These are phyloP conservation scores for Backusella macrospora DNA, from an alignment of 192 early-diverging fungal genomes.

Conservation along the genomic window DNA sequence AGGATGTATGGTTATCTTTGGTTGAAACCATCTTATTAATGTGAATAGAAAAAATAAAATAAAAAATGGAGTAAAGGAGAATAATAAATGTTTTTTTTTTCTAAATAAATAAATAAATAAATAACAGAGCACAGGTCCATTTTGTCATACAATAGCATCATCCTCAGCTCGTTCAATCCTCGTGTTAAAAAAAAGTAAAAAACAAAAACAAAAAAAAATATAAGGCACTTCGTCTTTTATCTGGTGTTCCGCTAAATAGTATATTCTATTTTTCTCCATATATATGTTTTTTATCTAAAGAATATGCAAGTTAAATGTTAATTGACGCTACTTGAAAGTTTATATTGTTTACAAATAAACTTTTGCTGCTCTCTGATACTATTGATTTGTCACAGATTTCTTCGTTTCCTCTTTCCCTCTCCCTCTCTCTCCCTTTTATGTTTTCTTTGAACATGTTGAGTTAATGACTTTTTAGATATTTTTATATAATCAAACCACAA, in stretches of 20 bases:
- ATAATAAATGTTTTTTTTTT: not conserved
- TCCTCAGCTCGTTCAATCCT: slow-evolving; percentile 5
- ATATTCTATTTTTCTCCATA: not conserved
- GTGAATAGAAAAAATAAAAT: not conserved
- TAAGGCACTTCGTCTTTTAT: not conserved
- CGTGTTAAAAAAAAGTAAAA: slow-evolving; percentile 5
- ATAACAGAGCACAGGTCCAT: not conserved
- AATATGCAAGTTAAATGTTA: not conserved
- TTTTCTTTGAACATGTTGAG: not conserved
- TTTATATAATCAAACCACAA: not conserved
- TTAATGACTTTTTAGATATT: not conserved
- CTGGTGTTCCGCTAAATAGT: not conserved
- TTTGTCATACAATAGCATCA: slow-evolving; percentile 5
- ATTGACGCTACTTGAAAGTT: not conserved
- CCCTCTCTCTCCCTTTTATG: not conserved
- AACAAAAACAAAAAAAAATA: not conserved
- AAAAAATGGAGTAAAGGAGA: not conserved
- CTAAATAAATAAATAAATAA: not conserved
- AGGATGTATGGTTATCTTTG: not conserved
- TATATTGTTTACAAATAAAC: slow-evolving; percentile 2
- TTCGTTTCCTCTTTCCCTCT: not conserved
- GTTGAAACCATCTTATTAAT: not conserved
- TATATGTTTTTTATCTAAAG: not conserved
- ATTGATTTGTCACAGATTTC: not conserved
- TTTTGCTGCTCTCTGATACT: not conserved